These are phyloP conservation scores for Cochlearia excelsa DNA, from an alignment of 345 rosid genomes.

Conservation along the genomic window DNA sequence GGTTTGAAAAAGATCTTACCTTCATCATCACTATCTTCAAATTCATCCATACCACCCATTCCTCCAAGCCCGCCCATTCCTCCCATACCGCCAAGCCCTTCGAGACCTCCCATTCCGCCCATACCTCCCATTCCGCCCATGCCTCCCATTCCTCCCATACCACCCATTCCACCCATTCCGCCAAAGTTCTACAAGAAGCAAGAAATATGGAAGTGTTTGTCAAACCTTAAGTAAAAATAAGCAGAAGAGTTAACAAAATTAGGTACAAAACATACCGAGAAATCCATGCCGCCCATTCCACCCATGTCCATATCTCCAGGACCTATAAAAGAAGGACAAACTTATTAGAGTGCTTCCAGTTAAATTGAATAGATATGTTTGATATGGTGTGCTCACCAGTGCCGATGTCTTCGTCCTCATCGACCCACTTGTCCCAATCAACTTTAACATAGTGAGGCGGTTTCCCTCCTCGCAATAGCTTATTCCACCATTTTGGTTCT, in stretches of 20 bases:
- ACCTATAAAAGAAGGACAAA: slow-evolving; percentile 36
- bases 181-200: slow-evolving; percentile 33
- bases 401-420: slow-evolving; percentile 56
- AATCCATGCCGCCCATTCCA: slow-evolving; percentile 32
- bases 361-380: background rate
- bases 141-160: slow-evolving; percentile 36
- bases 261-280: slow-evolving; percentile 31
- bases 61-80: slow-evolving; percentile 10
- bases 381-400: slow-evolving; percentile 20
- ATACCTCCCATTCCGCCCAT: slow-evolving; percentile 27
- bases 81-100: slow-evolving; percentile 41
- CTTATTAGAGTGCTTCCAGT: background rate
- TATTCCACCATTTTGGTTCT: slow-evolving; percentile 72
- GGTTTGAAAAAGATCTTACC: slow-evolving; percentile 39
- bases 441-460: slow-evolving; percentile 73
- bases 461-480: slow-evolving; percentile 60
- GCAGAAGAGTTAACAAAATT: background rate
- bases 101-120: slow-evolving; percentile 38
- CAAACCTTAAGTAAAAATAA: too few species aligned
- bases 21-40: slow-evolving; percentile 88
- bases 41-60: slow-evolving; percentile 53
- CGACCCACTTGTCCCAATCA: slow-evolving; percentile 94
- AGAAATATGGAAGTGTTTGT: background rate
- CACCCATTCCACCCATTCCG: slow-evolving; percentile 29
- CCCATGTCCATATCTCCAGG: slow-evolving; percentile 45